Evolutionary conservation across 768 basidiomycete species (phyloP).

Genomic region (Agaricus subrufescens): DNA sequence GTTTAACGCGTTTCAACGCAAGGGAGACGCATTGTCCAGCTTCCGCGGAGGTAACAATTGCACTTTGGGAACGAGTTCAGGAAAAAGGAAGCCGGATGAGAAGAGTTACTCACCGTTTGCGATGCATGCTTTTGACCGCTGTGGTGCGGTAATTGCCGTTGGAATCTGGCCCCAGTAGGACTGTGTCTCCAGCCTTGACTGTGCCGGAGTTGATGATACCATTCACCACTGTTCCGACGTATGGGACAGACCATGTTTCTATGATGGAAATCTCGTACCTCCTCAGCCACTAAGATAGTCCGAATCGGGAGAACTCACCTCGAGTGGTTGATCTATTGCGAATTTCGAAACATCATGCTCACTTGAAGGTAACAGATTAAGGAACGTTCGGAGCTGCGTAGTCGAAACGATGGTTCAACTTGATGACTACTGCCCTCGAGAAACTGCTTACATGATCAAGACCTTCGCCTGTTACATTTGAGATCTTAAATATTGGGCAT

Average conservation of each 20-base stretch:
- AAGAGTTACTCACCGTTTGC: constrained; percentile 61
- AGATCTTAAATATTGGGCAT: constrained; percentile 88
- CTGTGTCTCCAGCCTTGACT: constrained; percentile 73
- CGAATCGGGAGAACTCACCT: constrained; percentile 36
- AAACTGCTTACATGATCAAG: constrained; percentile 57
- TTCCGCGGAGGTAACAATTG: constrained; percentile 77
- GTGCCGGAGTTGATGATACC: constrained; percentile 77
- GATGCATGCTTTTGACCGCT: constrained; percentile 86
- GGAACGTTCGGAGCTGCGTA: constrained; percentile 73
- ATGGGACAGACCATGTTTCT: constrained; percentile 85
- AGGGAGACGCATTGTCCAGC: constrained; percentile 95
- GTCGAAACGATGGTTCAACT: background rate
- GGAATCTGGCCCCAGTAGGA: constrained; percentile 87
- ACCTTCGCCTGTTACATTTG: constrained; percentile 94
- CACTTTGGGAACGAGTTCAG: constrained; percentile 36
- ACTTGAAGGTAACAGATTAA: constrained; percentile 87
- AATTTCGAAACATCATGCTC: constrained; percentile 83
- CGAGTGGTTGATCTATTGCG: constrained; percentile 70
- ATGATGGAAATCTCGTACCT: constrained; percentile 68
- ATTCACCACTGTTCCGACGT: constrained; percentile 81
- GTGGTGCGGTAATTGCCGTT: constrained; percentile 85
- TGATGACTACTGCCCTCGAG: background rate
- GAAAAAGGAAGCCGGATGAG: background rate
- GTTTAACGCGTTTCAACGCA: constrained; percentile 84
- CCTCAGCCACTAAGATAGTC: background rate